A percentile compares a stretch with the other conserved stretches of the same genome.
phyloP scores from a whole-genome alignment of 2,329 filamentous ascomycete species.

The Fusarium vanettenii region DNA sequence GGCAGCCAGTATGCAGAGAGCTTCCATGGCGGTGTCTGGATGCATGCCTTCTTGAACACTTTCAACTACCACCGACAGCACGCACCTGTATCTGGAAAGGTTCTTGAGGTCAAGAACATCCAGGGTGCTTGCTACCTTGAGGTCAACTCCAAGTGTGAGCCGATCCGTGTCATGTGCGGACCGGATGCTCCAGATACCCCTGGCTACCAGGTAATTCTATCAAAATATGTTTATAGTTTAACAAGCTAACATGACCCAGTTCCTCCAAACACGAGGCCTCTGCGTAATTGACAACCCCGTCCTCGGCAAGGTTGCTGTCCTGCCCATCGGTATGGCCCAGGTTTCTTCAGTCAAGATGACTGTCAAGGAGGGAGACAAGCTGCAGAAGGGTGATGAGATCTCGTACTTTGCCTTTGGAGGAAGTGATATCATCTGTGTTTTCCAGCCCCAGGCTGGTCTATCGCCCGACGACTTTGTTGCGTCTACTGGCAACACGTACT shows the following conservation, averaged over 20 bases:
- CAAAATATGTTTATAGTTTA: background rate
- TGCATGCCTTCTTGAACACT: constrained; percentile 54
- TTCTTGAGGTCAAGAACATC: constrained; percentile 52
- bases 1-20: constrained; percentile 44
- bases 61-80: constrained; percentile 57
- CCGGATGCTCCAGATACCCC: constrained; percentile 49
- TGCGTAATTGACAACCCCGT: constrained; percentile 52
- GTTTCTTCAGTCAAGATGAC: constrained; percentile 54
- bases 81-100: constrained; percentile 51
- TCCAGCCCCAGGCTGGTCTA: constrained; percentile 44
- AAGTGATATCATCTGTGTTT: constrained; percentile 55
- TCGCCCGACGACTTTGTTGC: constrained; percentile 28
- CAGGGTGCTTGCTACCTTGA: constrained; percentile 52
- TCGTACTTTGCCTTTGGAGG: constrained; percentile 57
- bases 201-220: constrained; percentile 46
- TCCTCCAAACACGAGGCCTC: constrained; percentile 52
- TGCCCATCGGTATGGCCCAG: constrained; percentile 58
- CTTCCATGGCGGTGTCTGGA: constrained; percentile 55
- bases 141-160: constrained; percentile 39
- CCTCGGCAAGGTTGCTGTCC: constrained; percentile 52
- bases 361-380: constrained; percentile 31
- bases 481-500: constrained; percentile 26
- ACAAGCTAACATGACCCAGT: constrained; percentile 38
- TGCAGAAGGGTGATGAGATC: constrained; percentile 57
- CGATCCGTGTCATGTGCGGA: constrained; percentile 31